Base-by-base conservation (phyloP, 805 yeast species). In the Myxozyma monticola region DNA sequence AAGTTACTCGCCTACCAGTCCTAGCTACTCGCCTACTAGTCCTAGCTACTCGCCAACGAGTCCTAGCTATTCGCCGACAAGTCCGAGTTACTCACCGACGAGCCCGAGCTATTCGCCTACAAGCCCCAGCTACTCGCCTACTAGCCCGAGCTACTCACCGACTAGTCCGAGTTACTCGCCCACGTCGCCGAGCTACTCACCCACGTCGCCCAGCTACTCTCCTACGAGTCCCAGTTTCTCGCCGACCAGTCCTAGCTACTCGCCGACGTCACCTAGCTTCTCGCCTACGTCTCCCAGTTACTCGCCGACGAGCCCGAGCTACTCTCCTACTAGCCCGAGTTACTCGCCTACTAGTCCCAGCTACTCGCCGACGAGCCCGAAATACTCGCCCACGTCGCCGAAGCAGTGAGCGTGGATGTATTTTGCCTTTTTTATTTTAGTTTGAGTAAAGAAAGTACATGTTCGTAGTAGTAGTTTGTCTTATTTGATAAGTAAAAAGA, bases 141-240 rank as follows among this genome's bases (percentile, higher is more conserved):
- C 86, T 1, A 36, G 41, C 28, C 79, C 84, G 1, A 89, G 79
- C 12, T 41, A 85, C 62, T 77, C 85, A 0, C 95, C 96, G 56
- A 85, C 96, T 0, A 82, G 90, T 1, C 93, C 91, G 59, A 40
- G 36, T 1, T 86, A 88, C 66, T 74, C 83, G 0, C 96, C 96
- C 95, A 87, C 96, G 0, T 83, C 91, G 0, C 96, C 96, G 52
- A 65, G 73, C 1, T 88, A 88, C 67, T 76, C 84, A 1, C 95
- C 96, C 41, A 85, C 93, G 1, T 80, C 87, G 3, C 91, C 93
- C 58, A 55, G 66, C 22, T 79, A 82, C 66, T 70, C 78, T 0
- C 88, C 88, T 46, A 81, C 88, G 0, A 80, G 88, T 0, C 93
- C 95, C 59, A 62, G 74, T 10, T 85, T 83, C 65, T 71, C 78